Percentiles rank a stretch among this genome's conserved stretches.
Conservation (phyloP, 768 basidiomycete genomes). For the Amanita rimosa region DNA sequence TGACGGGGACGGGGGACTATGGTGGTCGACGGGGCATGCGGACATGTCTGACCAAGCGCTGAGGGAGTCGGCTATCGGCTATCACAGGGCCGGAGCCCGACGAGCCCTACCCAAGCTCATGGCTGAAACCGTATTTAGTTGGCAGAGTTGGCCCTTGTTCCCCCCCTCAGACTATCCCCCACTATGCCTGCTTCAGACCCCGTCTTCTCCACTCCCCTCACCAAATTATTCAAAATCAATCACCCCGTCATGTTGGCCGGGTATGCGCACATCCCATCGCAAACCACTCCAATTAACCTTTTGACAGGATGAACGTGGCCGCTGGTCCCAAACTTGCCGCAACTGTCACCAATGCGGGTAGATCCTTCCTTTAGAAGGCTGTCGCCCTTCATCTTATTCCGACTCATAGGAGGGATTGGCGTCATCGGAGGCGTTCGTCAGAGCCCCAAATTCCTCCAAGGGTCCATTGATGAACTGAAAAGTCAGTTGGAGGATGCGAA, state of each 20-base stretch:
- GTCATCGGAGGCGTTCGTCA: constrained; percentile 79
- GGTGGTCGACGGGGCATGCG: constrained; percentile 39
- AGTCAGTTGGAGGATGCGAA: constrained; percentile 60
- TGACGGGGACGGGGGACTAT: constrained; percentile 9
- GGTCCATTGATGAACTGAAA: constrained; percentile 65
- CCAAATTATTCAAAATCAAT: constrained; percentile 63
- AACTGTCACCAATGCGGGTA: constrained; percentile 83
- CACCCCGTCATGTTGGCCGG: constrained; percentile 84
- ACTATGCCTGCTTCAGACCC: constrained; percentile 57
- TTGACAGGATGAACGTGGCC: constrained; percentile 69
- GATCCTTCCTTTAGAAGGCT: constrained; percentile 5
- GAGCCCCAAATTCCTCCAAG: constrained; percentile 58
- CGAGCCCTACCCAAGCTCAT: not conserved
- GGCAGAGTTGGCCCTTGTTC: too few relatives aligned
- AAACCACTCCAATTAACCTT: not conserved
- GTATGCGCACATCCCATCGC: constrained; percentile 13
- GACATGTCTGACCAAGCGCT: not conserved
- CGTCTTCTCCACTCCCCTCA: constrained; percentile 64
- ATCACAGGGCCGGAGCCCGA: not conserved
- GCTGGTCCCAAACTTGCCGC: constrained; percentile 80
- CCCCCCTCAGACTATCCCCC: constrained; percentile 4
- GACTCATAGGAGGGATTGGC: constrained; percentile 53
- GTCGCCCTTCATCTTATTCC: not conserved
- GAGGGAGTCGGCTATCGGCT: not conserved
- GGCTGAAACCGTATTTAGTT: not conserved